Base-by-base conservation (phyloP, 2,329 filamentous ascomycete genomes). In the Fusarium papillatum region DNA sequence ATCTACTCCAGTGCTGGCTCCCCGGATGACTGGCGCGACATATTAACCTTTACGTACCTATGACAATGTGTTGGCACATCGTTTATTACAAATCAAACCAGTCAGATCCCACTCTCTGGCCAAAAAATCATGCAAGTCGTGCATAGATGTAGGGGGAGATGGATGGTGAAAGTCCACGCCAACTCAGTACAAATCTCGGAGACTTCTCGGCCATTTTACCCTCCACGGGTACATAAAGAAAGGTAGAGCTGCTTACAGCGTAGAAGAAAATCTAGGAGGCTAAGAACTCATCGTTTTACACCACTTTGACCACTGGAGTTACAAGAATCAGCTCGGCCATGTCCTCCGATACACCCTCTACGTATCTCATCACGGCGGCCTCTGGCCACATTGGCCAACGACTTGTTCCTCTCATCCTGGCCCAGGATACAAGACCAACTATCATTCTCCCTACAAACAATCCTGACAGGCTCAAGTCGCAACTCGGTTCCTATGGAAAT, bases 331-430 rank as follows among this genome's bases (percentile, higher is more conserved):
- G 19, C 14, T 29, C 22, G 48, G 17, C 50, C 36, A 71, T 71
- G 69, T 34, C 66, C 10, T 36, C 48, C 5, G 24, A 38, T 26
- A 22, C 24, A 13, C 36, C 66, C 13, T 69, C 72, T 5, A 69
- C 59, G 1, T 74, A 74, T 65, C 66, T 74, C 7, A 53, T 74
- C n/a, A 74, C 72, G 22, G 72, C 69, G 7, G 69, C 72, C 50
- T 66, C 69, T 11, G 72, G 72, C 13, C 55, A 66, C 19, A 74
- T 74, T 5, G 72, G 72, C 53, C 41, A 38, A 39, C 66, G 66
- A 3, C 70, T 74, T 22, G 64, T 74, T 46, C 72, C 72, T 60
- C 72, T 74, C 17, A 67, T 74, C 17, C 17, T 72, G 17, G 46
- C 72, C 5, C 66, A 70, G n/a, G 17, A 55, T 5, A 65, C 66